Conservation (phyloP, 2,329 filamentous ascomycete genomes). For the Clonostachys byssicola region DNA sequence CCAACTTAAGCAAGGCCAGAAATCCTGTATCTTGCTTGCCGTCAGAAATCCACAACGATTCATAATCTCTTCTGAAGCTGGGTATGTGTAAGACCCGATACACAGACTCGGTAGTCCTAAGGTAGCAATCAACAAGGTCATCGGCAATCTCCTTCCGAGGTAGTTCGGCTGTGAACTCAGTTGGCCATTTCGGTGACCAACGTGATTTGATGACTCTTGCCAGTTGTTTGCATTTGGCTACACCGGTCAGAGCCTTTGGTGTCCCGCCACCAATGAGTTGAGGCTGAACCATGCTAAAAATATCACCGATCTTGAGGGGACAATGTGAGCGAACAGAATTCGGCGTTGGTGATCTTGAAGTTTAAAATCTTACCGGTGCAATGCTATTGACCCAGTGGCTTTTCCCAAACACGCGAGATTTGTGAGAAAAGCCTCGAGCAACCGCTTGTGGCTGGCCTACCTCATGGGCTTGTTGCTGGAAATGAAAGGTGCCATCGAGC, state of each 20-base stretch:
- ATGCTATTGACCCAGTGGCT: too few relatives aligned
- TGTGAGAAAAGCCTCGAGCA: too few relatives aligned
- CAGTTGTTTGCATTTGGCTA: conserved; percentile 49
- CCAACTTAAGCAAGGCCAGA: conserved; percentile 51
- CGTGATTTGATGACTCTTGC: conserved; percentile 46
- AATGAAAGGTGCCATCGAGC: too few relatives aligned
- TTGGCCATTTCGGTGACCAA: conserved; percentile 43
- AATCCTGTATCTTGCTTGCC: conserved; percentile 31
- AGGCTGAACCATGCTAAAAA: too few relatives aligned
- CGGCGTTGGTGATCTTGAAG: too few relatives aligned
- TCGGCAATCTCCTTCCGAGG: conserved; percentile 41
- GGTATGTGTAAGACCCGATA: conserved; percentile 48
- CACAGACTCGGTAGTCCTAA: conserved; percentile 39
- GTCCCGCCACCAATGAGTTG: conserved; percentile 4
- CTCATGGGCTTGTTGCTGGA: too few relatives aligned
- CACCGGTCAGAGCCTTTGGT: conserved; percentile 40
- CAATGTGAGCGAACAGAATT: too few relatives aligned
- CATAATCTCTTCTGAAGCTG: conserved; percentile 41
- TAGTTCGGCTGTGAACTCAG: conserved; percentile 32
- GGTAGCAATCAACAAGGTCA: conserved; percentile 41
- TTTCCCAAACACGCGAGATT: too few relatives aligned
- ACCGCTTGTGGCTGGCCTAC: too few relatives aligned
- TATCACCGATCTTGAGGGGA: too few relatives aligned
- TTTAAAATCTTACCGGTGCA: too few relatives aligned
- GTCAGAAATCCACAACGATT: conserved; percentile 38